phyloP scores from a whole-genome alignment of 2,329 filamentous ascomycete genomes.

The Alternaria ethzedia region DNA sequence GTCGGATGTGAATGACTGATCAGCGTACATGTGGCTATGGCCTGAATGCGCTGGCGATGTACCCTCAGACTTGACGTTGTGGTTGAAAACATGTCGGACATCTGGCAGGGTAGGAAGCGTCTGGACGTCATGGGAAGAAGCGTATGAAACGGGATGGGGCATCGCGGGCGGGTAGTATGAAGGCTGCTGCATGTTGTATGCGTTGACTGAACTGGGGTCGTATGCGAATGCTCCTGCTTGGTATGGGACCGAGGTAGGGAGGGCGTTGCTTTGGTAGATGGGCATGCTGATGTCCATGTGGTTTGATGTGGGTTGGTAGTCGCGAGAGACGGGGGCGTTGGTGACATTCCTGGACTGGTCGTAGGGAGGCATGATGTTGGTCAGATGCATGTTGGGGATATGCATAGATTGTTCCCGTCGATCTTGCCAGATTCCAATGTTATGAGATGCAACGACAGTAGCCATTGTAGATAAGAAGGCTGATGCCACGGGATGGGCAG shows the following conservation, averaged over 20 bases:
- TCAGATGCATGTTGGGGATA: conserved; percentile 39
- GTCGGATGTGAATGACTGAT: conserved; percentile 37
- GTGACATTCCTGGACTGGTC: conserved; percentile 34
- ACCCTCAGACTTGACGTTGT: conserved; percentile 53
- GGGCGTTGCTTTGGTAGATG: conserved; percentile 37
- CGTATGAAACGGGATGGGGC: conserved; percentile 36
- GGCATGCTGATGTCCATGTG: conserved; percentile 47
- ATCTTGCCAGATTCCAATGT: conserved; percentile 44
- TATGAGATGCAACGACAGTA: conserved; percentile 46
- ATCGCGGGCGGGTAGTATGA: conserved; percentile 37
- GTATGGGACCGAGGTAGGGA: conserved; percentile 43
- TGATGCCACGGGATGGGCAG: conserved; percentile 22
- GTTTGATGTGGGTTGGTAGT: conserved; percentile 38
- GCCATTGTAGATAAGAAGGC: conserved; percentile 42
- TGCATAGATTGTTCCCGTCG: conserved; percentile 39
- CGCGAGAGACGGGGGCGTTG: conserved; percentile 33
- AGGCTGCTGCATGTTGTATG: conserved; percentile 46
- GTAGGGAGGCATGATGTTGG: conserved; percentile 39
- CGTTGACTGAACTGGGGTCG: conserved; percentile 40
- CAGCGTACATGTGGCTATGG: conserved; percentile 48
- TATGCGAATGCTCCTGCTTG: conserved; percentile 47
- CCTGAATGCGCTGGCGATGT: conserved; percentile 52
- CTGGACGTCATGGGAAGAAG: conserved; percentile 28
- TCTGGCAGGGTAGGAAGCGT: conserved; percentile 37
- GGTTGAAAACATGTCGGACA: conserved; percentile 37